Percentiles rank a stretch among this genome's conserved stretches.
Evolutionary conservation across 768 basidiomycete species (phyloP).

Genomic region (Cubamyces sp.): DNA sequence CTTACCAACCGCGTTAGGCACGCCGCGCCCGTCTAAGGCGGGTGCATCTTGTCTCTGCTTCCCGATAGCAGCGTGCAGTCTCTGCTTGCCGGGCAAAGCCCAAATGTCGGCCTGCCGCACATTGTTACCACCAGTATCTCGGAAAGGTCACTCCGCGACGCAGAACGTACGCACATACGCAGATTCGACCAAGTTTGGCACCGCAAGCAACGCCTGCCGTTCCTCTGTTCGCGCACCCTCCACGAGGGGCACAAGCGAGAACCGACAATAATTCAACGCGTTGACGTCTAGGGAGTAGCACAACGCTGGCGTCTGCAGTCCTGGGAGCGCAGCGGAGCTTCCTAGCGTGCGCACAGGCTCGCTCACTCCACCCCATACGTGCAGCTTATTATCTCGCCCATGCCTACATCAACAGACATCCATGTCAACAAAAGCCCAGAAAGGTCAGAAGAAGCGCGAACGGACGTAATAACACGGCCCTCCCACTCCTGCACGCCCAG

Average conservation of each 20-base stretch:
- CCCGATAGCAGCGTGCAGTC: constrained; percentile 88
- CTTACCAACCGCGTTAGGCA: constrained; percentile 57
- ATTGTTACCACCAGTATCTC: not conserved
- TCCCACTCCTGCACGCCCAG: constrained; percentile 81
- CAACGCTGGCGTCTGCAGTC: constrained; percentile 53
- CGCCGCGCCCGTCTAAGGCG: constrained; percentile 52
- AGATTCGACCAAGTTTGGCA: constrained; percentile 91
- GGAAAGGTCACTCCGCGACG: not conserved
- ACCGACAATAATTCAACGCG: constrained; percentile 91
- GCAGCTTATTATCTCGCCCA: constrained; percentile 84
- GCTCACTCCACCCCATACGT: constrained; percentile 65
- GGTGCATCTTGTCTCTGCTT: constrained; percentile 42
- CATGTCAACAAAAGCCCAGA: not conserved
- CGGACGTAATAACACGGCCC: constrained; percentile 75
- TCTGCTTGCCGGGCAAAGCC: constrained; percentile 64
- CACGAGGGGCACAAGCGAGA: constrained; percentile 60
- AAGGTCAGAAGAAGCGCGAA: constrained; percentile 26
- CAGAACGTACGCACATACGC: constrained; percentile 56
- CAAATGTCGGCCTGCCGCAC: constrained; percentile 81
- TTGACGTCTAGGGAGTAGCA: constrained; percentile 85
- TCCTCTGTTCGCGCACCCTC: constrained; percentile 28
- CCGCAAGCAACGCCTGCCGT: constrained; percentile 61
- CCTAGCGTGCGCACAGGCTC: constrained; percentile 45
- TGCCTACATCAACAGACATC: constrained; percentile 52
- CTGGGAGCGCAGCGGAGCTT: constrained; percentile 57